These are phyloP conservation scores for Saccharomyces paradoxus DNA, from an alignment of 805 yeast genomes.

Conservation along the genomic window DNA sequence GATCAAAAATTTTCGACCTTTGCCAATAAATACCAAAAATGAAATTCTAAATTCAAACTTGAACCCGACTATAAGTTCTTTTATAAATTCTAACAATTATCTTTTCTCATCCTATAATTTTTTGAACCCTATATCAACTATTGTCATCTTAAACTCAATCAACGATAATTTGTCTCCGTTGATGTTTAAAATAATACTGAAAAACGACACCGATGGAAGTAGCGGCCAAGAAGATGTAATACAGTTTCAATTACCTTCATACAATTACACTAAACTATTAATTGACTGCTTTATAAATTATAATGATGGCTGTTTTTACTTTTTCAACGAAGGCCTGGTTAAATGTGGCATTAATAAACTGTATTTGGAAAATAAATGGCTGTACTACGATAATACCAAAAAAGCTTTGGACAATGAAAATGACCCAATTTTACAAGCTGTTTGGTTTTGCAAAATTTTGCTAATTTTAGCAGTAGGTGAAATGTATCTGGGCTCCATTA, in stretches of 20 bases:
- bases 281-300: constrained; percentile 72
- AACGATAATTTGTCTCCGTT: background rate
- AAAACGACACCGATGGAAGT: background rate
- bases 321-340: constrained; percentile 74
- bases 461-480: constrained; percentile 74
- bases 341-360: constrained; percentile 52
- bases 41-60: background rate
- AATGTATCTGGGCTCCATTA: constrained; percentile 71
- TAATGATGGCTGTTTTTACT: constrained; percentile 79
- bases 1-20: constrained; percentile 11
- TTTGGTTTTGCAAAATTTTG: constrained; percentile 72
- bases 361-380: background rate
- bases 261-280: constrained; percentile 63
- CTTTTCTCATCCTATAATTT: background rate
- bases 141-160: background rate
- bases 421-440: constrained; percentile 60
- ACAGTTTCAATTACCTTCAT: constrained; percentile 46
- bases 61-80: background rate
- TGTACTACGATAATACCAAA: constrained; percentile 39
- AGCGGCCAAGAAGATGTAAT: background rate
- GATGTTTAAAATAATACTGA: background rate
- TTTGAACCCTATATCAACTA: background rate
- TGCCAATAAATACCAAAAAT: constrained; percentile 6
- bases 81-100: constrained; percentile 1
- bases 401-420: constrained; percentile 24